Base-by-base conservation (phyloP, 495 filamentous ascomycete species). In the Amniculicola lignicola region DNA sequence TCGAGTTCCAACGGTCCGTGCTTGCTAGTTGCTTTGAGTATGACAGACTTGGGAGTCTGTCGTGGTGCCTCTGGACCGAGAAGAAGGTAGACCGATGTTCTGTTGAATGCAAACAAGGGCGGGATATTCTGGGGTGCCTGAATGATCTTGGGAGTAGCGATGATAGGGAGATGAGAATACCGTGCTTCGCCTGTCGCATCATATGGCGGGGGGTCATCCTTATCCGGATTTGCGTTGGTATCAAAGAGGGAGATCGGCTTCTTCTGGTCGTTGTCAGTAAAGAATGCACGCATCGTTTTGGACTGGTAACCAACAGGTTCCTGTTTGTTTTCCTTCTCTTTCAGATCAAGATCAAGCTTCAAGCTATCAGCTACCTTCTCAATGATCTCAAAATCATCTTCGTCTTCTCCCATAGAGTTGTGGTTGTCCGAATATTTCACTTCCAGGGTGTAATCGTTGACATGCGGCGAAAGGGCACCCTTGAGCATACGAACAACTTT, bases 401-500 rank as follows among this genome's bases (percentile, higher is more conserved):
- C 77, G 12, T 62, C 50, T 4, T 62, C 38, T 4, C n/a, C 33
- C 42, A 47, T 24, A 14, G 38, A 33, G 38, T 44, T 11, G 22
- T 36, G 54, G 6, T 71, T 67, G 45, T 69, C 69, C 27, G 68
- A 71, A 61, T 84, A 84, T 59, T 80, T 76, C 43, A 86, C 69
- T 42, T 86, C 81, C 2, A 87, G 62, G 0, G 68, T 75, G 54
- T 82, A 88, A 51, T 82, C 75, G 19, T 59, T 73, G 39, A 85
- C 67, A 54, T 87, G 81, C 1, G 82, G 81, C 3, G 76, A 76
- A 23, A 89, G 61, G 0, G 82, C 82, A 0, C 77, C 83, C 59
- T 88, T 87, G 37, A 90, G 69, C 82, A 89, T 88, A 6, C 84
- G 75, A 6, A 89, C 74, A 3, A 88, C 75, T 65, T 85, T 86